Evolutionary conservation across 352 stramenopile genomes (phyloP).

Genomic region (Phytophthora hybrid): DNA sequence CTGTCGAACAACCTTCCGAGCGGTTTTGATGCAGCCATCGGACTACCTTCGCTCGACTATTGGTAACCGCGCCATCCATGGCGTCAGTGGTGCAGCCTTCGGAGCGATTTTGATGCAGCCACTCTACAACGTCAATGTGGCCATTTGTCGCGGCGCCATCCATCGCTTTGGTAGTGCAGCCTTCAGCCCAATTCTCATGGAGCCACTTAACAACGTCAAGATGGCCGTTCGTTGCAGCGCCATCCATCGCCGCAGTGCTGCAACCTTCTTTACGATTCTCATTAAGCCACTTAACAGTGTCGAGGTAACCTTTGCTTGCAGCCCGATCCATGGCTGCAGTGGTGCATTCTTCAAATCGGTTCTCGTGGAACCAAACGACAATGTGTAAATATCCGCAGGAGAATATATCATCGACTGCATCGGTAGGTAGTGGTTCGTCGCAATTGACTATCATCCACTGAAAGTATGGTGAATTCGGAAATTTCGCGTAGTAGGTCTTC

Average conservation of each 20-base stretch:
- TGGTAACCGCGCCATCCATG: conserved; percentile 23
- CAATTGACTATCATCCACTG: neutral
- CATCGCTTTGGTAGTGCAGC: conserved; percentile 27
- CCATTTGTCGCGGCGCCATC: conserved; percentile 22
- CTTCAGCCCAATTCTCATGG: conserved; percentile 22
- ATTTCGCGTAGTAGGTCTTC: neutral
- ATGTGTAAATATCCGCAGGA: neutral
- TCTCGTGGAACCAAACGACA: conserved; percentile 24
- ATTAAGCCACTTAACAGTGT: no score
- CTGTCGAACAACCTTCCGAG: conserved; percentile 25
- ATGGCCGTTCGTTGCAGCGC: conserved; percentile 13
- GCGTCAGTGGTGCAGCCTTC: conserved; percentile 26
- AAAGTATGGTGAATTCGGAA: neutral
- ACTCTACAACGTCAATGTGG: conserved; percentile 13
- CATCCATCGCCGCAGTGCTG: conserved; percentile 18
- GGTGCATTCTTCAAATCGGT: conserved; percentile 8
- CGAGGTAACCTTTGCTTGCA: no score
- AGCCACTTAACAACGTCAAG: conserved; percentile 11
- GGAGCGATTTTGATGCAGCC: conserved; percentile 22
- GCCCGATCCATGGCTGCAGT: no score
- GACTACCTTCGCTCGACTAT: conserved; percentile 10
- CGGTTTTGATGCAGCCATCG: conserved; percentile 24
- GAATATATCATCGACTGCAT: conserved; percentile 22
- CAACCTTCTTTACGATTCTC: neutral
- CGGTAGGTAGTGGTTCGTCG: neutral